Percentiles rank a stretch among this genome's conserved stretches.
Evolutionary conservation across 345 rosid genomes (phyloP).

Genomic region (Eucalyptus sp.): DNA sequence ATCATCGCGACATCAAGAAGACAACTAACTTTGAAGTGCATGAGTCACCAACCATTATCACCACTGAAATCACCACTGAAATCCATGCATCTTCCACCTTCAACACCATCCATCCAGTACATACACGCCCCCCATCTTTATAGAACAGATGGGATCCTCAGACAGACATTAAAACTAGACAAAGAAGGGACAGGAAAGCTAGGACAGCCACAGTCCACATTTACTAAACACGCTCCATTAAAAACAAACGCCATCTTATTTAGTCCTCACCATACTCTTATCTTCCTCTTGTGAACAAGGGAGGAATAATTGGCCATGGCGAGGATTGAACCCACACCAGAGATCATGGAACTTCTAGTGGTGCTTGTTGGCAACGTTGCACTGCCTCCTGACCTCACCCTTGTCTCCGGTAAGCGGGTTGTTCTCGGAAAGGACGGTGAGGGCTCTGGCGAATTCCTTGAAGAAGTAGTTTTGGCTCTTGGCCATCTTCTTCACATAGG

Average conservation of each 20-base stretch:
- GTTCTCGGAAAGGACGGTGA: conserved; percentile 78
- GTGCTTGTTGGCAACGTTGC: conserved; percentile 75
- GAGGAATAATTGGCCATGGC: not conserved
- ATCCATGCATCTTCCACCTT: not conserved
- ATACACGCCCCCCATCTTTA: not conserved
- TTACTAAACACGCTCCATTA: not conserved
- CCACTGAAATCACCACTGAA: not conserved
- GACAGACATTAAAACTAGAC: not conserved
- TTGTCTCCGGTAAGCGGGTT: conserved; percentile 79
- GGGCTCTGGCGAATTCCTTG: conserved; percentile 83
- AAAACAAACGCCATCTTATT: not conserved
- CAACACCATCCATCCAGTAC: not conserved
- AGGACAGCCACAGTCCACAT: not conserved
- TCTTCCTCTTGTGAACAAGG: not conserved
- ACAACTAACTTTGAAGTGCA: not conserved
- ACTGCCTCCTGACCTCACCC: conserved; percentile 93
- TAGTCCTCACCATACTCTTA: not conserved
- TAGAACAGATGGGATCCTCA: not conserved
- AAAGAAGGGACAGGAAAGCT: not conserved
- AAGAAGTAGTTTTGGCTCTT: conserved; percentile 87
- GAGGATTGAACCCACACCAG: not conserved
- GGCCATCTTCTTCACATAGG: conserved; percentile 92
- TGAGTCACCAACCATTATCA: not conserved
- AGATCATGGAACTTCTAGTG: conserved; percentile 17
- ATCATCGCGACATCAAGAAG: not conserved